Conservation (phyloP, 2,329 filamentous ascomycete genomes). For the Chaetomium globosum region DNA sequence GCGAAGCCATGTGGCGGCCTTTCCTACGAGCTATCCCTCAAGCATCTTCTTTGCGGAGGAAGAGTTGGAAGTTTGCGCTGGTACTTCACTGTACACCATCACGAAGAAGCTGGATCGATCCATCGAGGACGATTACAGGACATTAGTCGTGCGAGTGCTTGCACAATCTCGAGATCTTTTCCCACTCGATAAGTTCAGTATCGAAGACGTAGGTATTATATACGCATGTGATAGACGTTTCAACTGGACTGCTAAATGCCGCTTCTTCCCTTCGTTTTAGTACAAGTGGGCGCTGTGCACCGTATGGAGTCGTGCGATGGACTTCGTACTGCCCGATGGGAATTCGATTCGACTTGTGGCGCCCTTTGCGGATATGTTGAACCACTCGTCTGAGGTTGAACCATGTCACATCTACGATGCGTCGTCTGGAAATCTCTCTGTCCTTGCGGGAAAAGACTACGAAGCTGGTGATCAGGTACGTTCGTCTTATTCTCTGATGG, state of each 20-base stretch:
- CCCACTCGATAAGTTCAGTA: conserved; percentile 16
- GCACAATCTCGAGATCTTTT: conserved; percentile 9
- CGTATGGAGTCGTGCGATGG: conserved; percentile 41
- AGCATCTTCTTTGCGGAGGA: conserved; percentile 4
- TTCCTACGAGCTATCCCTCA: conserved; percentile 16
- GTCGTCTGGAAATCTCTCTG: conserved; percentile 40
- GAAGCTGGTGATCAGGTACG: conserved; percentile 43
- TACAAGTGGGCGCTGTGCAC: conserved; percentile 23
- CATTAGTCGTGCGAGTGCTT: conserved; percentile 20
- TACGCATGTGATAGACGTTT: conserved; percentile 14
- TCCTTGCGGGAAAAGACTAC: conserved; percentile 39
- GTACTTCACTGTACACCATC: conserved; percentile 15
- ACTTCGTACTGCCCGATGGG: conserved; percentile 37
- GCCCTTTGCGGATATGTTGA: conserved; percentile 45
- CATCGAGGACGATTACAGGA: conserved; percentile 16
- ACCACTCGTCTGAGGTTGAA: conserved; percentile 42
- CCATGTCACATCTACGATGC: conserved; percentile 44
- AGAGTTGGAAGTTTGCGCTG: not conserved
- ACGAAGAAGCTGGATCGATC: conserved; percentile 16
- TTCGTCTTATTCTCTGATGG: conserved; percentile 26
- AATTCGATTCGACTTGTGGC: conserved; percentile 36
- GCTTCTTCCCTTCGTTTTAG: conserved; percentile 8
- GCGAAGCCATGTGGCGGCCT: conserved; percentile 19
- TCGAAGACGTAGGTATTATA: conserved; percentile 18
- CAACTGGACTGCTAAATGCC: conserved; percentile 7